Evolutionary conservation across 164 flowering plant species (phyloP).

Genomic region (Cinnamomum micranthum): DNA sequence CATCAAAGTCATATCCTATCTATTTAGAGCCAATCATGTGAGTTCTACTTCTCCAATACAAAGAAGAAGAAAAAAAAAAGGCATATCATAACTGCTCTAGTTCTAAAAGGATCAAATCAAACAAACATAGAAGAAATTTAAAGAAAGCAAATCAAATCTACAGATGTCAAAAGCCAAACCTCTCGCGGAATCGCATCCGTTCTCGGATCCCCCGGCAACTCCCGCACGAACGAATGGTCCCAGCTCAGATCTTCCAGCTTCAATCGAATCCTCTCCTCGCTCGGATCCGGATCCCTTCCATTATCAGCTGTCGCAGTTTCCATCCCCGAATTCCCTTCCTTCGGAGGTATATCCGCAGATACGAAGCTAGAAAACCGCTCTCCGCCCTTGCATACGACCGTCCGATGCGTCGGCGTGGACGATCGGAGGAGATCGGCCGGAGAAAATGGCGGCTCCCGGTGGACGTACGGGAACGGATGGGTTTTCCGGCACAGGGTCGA

Average conservation of each 20-base stretch:
- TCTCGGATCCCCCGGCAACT: constrained; percentile 80
- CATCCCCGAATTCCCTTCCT: constrained; percentile 27
- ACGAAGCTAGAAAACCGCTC: neutral
- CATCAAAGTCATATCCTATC: too few relatives aligned
- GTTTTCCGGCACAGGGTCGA: constrained; percentile 1
- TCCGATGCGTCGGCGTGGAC: too few relatives aligned
- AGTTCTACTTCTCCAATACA: too few relatives aligned
- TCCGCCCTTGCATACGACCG: neutral
- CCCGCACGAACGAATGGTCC: constrained; percentile 91
- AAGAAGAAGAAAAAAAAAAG: too few relatives aligned
- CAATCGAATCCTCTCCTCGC: constrained; percentile 17
- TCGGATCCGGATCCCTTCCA: constrained; percentile 46
- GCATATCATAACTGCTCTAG: too few relatives aligned
- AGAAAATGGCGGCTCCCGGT: neutral
- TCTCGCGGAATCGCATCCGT: constrained; percentile 68
- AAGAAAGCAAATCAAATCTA: neutral
- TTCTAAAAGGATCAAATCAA: too few relatives aligned
- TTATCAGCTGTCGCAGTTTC: constrained; percentile 39
- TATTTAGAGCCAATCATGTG: too few relatives aligned
- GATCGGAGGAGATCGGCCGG: constrained; percentile 1
- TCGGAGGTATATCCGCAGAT: constrained; percentile 5
- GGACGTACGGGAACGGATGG: neutral
- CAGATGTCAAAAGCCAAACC: constrained; percentile 25
- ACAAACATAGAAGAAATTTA: too few relatives aligned
- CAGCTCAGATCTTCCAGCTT: constrained; percentile 82